phyloP scores from a whole-genome alignment of 2,329 filamentous ascomycete genomes.

The Arthrinium puccinioides region DNA sequence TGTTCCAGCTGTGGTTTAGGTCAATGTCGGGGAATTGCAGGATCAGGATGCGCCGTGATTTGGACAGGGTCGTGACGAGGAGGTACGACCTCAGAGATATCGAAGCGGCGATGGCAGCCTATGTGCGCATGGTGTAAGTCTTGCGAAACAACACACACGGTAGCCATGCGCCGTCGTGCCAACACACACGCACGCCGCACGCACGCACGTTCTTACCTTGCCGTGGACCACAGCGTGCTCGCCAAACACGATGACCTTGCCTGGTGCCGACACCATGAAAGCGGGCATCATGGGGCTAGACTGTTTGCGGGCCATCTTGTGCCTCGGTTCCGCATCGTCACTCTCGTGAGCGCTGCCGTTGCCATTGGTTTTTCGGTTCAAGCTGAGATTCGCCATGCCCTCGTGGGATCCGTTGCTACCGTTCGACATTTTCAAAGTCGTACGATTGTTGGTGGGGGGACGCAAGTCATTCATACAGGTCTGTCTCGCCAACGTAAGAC shows the following conservation, averaged over 20 bases:
- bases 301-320: slow-evolving; percentile 44
- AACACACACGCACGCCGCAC: no score
- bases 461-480: slow-evolving; percentile 12
- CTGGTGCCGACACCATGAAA: slow-evolving; percentile 97
- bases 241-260: slow-evolving; percentile 96
- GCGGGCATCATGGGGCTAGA: slow-evolving; percentile 69
- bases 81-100: slow-evolving; percentile 95
- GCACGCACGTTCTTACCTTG: slow-evolving; percentile 57
- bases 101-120: slow-evolving; percentile 88
- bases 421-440: slow-evolving; percentile 23
- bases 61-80: slow-evolving; percentile 88
- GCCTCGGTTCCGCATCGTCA: no score
- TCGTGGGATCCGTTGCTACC: slow-evolving; percentile 22
- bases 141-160: no score
- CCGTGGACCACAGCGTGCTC: slow-evolving; percentile 98
- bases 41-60: slow-evolving; percentile 81
- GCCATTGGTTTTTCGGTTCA: slow-evolving; percentile 25
- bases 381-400: slow-evolving; percentile 15
- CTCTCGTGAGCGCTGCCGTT: no score
- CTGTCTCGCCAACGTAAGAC: no score
- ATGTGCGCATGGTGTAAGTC: slow-evolving; percentile 2
- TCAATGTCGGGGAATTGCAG: slow-evolving; percentile 88
- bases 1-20: slow-evolving; percentile 87
- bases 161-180: no score
- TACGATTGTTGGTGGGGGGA: slow-evolving; percentile 19